Base-by-base conservation (phyloP, 2,329 filamentous ascomycete species). In the Ceratocystis variospora region DNA sequence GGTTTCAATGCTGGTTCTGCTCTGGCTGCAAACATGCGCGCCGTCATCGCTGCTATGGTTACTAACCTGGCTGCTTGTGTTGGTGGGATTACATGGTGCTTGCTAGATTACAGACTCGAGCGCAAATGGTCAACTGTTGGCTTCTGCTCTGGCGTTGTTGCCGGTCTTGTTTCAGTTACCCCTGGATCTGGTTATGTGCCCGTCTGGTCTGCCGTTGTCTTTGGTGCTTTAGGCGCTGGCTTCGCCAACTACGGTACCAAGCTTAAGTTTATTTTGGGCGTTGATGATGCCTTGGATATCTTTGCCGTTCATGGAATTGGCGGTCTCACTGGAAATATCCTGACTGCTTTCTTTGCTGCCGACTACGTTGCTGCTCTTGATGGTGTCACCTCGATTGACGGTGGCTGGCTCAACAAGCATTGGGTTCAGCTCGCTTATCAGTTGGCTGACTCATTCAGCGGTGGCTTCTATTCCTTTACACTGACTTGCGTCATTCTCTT, bases 111-210 rank as follows among this genome's bases (percentile, higher is more conserved):
- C 76, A 83, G 90, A 67, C 81, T 96, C 62, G 90, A 96, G 77
- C 83, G 85, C 72, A 96, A 96, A 78, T 96, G 89, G 88, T 95
- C 90, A 0, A 93, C 90, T 1, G 90, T 96, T 31, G 91, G 91
- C 1, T 96, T 96, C 80, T 96, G 91, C 78, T 94, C 89, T 0
- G 91, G 91, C 69, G 88, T 95, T 28, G 87, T 96, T 71, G 88
- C 90, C 44, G 91, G 91, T 22, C 81, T 96, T 22, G 90, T 96
- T 5, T 87, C 87, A 67, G 95, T 96, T 70, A 96, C 91, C 7
- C 91, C 91, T 5, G 91, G 88, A 41, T 94, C 90, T 66, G 91
- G 88, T 73, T 95, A 83, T 73, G 90, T 96, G 15, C 89, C 90
- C 8, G 83, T 88, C 0, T 96, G 90, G 90, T 82, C 90, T 2